Evolutionary conservation across 768 basidiomycete species (phyloP).

Genomic region (Trametes sanguinea): DNA sequence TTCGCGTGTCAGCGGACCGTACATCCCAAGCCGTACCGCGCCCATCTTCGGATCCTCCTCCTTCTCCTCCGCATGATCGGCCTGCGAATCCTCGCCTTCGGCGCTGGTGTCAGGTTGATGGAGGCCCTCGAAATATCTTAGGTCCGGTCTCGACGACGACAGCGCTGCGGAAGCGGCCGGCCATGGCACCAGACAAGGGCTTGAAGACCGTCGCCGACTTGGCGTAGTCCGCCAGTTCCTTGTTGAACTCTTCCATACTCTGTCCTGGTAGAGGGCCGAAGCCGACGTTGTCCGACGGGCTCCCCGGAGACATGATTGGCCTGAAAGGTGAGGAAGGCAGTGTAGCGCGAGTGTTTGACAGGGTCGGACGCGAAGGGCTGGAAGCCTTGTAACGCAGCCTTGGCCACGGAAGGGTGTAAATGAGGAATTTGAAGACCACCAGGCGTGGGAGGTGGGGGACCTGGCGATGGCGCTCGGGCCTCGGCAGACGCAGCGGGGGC

Average conservation of each 20-base stretch:
- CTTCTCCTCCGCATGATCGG: conserved; percentile 45
- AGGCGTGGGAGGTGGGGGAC: conserved; percentile 30
- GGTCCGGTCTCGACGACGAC: conserved; percentile 68
- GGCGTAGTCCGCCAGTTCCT: conserved; percentile 84
- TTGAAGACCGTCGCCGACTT: conserved; percentile 90
- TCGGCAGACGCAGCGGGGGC: conserved; percentile 20
- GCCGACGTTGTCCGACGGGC: conserved; percentile 40
- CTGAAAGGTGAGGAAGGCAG: conserved; percentile 76
- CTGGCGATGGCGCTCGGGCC: conserved; percentile 29
- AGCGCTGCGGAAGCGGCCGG: conserved; percentile 88
- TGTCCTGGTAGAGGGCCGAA: conserved; percentile 61
- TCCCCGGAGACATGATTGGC: conserved; percentile 55
- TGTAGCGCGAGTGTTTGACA: conserved; percentile 83
- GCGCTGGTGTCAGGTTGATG: conserved; percentile 48
- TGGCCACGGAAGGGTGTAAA: conserved; percentile 76
- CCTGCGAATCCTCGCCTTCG: background rate
- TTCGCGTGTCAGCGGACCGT: conserved; percentile 83
- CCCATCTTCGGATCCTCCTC: conserved; percentile 75
- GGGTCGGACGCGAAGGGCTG: conserved; percentile 82
- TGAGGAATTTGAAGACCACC: conserved; percentile 40
- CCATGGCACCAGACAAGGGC: conserved; percentile 91
- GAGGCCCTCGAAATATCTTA: conserved; percentile 64
- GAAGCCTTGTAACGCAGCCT: conserved; percentile 87
- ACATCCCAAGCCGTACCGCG: conserved; percentile 88
- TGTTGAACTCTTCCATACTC: conserved; percentile 67